Evolutionary conservation across 2,329 filamentous ascomycete species (phyloP).

Genomic region (Ophiocordyceps sinensis): DNA sequence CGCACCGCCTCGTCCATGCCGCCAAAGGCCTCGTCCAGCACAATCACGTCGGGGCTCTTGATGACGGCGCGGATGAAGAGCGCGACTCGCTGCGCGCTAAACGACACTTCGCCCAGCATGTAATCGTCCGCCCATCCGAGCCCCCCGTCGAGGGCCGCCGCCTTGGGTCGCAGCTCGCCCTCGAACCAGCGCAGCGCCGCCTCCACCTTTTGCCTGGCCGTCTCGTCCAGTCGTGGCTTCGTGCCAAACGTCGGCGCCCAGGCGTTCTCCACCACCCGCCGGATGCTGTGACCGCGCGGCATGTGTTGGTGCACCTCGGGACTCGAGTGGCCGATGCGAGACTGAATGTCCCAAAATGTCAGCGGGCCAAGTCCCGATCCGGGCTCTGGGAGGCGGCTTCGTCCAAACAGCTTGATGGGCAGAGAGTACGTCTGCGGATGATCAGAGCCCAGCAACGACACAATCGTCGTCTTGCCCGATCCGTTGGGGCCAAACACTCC

Average conservation of each 20-base stretch:
- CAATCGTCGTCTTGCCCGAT: constrained; percentile 87
- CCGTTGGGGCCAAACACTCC: constrained; percentile 89
- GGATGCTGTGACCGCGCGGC: constrained; percentile 59
- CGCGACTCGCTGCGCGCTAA: constrained; percentile 70
- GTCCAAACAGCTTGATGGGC: constrained; percentile 75
- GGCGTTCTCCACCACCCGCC: constrained; percentile 66
- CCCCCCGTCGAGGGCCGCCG: constrained; percentile 8
- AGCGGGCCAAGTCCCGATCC: constrained; percentile 54
- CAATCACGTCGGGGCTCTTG: constrained; percentile 66
- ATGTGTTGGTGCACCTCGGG: constrained; percentile 93
- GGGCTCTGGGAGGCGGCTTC: constrained; percentile 60
- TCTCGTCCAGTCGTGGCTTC: constrained; percentile 46
- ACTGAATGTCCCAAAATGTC: constrained; percentile 85
- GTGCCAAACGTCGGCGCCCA: constrained; percentile 81
- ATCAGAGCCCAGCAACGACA: constrained; percentile 87
- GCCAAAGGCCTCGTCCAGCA: constrained; percentile 79
- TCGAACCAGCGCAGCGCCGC: constrained; percentile 65
- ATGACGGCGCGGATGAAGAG: constrained; percentile 73
- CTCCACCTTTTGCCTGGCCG: constrained; percentile 46
- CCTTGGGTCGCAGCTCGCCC: constrained; percentile 52
- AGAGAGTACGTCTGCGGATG: constrained; percentile 89
- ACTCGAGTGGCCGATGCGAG: constrained; percentile 79
- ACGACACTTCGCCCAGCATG: constrained; percentile 60
- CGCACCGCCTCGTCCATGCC: constrained; percentile 70
- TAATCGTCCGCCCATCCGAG: constrained; percentile 51